phyloP scores from a whole-genome alignment of 495 filamentous ascomycete genomes.

The Talaromyces borbonicus region DNA sequence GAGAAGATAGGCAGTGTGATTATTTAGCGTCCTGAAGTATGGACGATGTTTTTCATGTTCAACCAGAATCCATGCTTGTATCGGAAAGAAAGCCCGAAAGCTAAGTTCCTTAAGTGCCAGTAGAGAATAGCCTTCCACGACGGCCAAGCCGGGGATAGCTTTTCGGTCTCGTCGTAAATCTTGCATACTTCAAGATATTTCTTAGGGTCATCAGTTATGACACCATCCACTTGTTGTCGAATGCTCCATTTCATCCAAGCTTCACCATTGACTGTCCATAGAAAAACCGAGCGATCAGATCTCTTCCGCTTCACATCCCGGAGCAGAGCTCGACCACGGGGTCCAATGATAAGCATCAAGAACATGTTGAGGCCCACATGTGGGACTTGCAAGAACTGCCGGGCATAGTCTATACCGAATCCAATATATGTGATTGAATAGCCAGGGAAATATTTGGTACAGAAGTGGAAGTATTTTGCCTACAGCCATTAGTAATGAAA shows the following conservation, averaged over 20 bases:
- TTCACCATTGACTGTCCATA: constrained; percentile 80
- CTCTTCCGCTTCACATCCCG: constrained; percentile 46
- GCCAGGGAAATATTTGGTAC: constrained; percentile 49
- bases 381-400: constrained; percentile 49
- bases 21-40: background rate
- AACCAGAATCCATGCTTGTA: constrained; percentile 5
- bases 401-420: constrained; percentile 57
- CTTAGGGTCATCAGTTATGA: constrained; percentile 52
- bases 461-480: constrained; percentile 54
- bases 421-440: constrained; percentile 67
- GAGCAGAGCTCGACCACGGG: constrained; percentile 52
- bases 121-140: constrained; percentile 3
- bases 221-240: constrained; percentile 39
- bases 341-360: constrained; percentile 53
- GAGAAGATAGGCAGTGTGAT: too few species aligned
- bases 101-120: background rate
- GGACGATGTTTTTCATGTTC: background rate
- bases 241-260: constrained; percentile 66
- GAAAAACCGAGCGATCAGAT: constrained; percentile 48
- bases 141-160: background rate
- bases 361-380: constrained; percentile 67
- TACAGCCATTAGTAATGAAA: constrained; percentile 11
- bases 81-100: constrained; percentile 1
- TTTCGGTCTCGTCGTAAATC: background rate
- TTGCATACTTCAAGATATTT: constrained; percentile 13